Base-by-base conservation (phyloP, 257 asterid species). In the Paraleonurus japonicus region DNA sequence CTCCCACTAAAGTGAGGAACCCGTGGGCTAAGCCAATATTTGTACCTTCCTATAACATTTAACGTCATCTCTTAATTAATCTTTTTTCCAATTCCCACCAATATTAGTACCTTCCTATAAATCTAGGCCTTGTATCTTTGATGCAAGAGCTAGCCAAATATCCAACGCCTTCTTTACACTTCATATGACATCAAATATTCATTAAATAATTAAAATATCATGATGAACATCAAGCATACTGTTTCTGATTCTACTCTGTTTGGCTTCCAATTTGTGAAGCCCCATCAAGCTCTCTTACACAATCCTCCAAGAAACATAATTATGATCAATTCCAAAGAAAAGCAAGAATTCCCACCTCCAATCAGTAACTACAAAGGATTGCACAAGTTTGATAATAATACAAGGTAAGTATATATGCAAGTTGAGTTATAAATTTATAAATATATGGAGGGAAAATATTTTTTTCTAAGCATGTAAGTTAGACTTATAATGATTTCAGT, bases 391-490 rank as follows among this genome's bases (percentile, higher is more conserved):
- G 73, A 10, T 58, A 79, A 65, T 3, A 45, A 3, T 5, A 69
- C 4, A 76, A 82, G 86, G 83, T 79, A 61, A 4, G 23, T 62
- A 12, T 30, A 4, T 30, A 30, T 6, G 5, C 61, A 54, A 54
- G 10, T 47, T n/a, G n/a, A n/a, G n/a, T n/a, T n/a, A n/a, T n/a
- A n/a, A n/a, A n/a, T n/a, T n/a, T n/a, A n/a, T n/a, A n/a, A n/a
- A n/a, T n/a, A n/a, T n/a, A n/a, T n/a, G n/a, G n/a, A n/a, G n/a
- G n/a, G n/a, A n/a, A n/a, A n/a, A n/a, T n/a, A n/a, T n/a, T n/a
- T n/a, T n/a, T n/a, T n/a, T n/a, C n/a, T n/a, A n/a, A n/a, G n/a
- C n/a, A n/a, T n/a, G n/a, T n/a, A n/a, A n/a, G n/a, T n/a, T n/a
- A n/a, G n/a, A n/a, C n/a, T n/a, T n/a, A n/a, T n/a, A n/a, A n/a